These are phyloP conservation scores for Penicillium sp. DNA, from an alignment of 2,329 filamentous ascomycete species.

Conservation along the genomic window DNA sequence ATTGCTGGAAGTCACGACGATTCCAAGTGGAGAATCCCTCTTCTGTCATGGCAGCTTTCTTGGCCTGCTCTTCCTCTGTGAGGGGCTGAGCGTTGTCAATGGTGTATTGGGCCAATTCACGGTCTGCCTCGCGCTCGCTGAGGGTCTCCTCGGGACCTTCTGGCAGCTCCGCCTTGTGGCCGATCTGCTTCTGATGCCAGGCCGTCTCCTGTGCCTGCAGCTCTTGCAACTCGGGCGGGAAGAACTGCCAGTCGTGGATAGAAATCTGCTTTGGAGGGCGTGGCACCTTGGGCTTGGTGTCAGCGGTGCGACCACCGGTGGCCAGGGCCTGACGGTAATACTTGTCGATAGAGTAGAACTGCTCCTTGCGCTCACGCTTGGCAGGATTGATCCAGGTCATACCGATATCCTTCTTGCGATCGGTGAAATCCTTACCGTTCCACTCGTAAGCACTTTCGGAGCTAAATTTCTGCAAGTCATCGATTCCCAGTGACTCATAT, in stretches of 20 bases:
- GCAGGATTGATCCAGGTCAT: constrained; percentile 96
- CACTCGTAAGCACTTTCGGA: constrained; percentile 98
- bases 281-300: constrained; percentile 91
- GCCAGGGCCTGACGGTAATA: constrained; percentile 92
- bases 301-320: constrained; percentile 69
- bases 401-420: constrained; percentile 84
- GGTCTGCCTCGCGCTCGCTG: constrained; percentile 78
- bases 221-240: constrained; percentile 73
- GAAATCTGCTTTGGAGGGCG: constrained; percentile 86
- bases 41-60: constrained; percentile 74
- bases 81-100: constrained; percentile 87
- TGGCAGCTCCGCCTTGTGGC: constrained; percentile 83
- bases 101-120: constrained; percentile 78
- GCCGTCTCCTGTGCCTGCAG: constrained; percentile 96
- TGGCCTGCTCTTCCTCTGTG: constrained; percentile 80
- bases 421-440: constrained; percentile 95
- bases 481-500: constrained; percentile 94
- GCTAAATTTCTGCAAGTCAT: constrained; percentile 95
- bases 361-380: constrained; percentile 96
- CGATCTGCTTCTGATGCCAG: constrained; percentile 91
- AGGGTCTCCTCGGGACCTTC: constrained; percentile 86
- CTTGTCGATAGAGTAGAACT: constrained; percentile 97
- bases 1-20: constrained; percentile 95
- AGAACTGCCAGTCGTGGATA: constrained; percentile 97
- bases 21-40: constrained; percentile 95